Conservation (phyloP, 345 rosid genomes). For the Eucalyptus regnans region DNA sequence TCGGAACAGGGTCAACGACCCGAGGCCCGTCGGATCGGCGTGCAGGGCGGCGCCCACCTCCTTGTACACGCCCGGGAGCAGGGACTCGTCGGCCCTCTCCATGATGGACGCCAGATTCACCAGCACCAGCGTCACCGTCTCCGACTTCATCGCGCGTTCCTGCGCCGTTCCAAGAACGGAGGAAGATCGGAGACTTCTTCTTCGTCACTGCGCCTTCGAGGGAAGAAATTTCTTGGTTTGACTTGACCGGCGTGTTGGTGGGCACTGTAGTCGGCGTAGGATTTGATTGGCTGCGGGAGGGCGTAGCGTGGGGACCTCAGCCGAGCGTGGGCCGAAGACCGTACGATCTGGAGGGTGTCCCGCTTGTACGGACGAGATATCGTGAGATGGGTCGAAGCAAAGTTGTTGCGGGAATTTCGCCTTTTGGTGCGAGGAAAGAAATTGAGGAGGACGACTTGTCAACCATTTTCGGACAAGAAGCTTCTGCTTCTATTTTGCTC, state of each 20-base stretch:
- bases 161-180: background rate
- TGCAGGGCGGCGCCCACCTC: slow-evolving; percentile 81
- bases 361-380: background rate
- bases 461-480: background rate
- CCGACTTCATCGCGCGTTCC: slow-evolving; percentile 31
- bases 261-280: background rate
- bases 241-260: background rate
- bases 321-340: background rate
- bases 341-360: background rate
- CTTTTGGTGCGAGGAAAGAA: background rate
- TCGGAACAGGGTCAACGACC: slow-evolving; percentile 53
- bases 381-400: background rate
- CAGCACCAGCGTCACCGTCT: slow-evolving; percentile 54
- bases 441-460: background rate
- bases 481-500: background rate
- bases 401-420: background rate
- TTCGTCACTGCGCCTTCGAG: background rate
- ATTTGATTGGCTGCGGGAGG: background rate
- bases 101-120: slow-evolving; percentile 78
- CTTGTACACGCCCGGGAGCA: slow-evolving; percentile 81
- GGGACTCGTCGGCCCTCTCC: slow-evolving; percentile 90
- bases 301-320: background rate
- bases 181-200: background rate
- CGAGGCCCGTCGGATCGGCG: slow-evolving; percentile 78
- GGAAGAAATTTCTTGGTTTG: background rate